Base-by-base conservation (phyloP, 352 stramenopile species). In the Phytophthora litchii region DNA sequence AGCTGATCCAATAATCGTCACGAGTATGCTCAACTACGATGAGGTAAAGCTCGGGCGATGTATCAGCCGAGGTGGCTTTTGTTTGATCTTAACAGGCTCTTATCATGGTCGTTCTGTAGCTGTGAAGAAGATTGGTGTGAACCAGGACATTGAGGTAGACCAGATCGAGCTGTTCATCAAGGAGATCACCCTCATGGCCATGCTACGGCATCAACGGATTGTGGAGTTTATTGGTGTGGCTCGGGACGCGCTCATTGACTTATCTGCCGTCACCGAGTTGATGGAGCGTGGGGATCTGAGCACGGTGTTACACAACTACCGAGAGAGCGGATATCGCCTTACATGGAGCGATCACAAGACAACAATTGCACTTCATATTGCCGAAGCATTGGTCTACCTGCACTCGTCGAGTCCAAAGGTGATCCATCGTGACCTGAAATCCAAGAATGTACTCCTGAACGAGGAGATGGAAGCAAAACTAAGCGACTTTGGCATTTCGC, bases 401-500 rank as follows among this genome's bases (percentile, higher is more conserved):
- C 78, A 88, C 43, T 79, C 73, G 0, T 64, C 78, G 16, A 68
- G 52, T 44, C 75, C 72, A 3, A 72, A 70, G 44, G 63, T 84
- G 31, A 67, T 80, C 23, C 71, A 80, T 41, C 58, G 70, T 5
- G 70, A 79, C 41, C 40, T 79, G 37, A 79, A 79, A 49, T 76
- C 66, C 31, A 79, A 74, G 25, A 68, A 83, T 14, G 71, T 76
- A 32, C 68, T 84, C 45, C 56, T 86, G 14, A 87, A 77, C 44
- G 36, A 57, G 1, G 64, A 78, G 1, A 58, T 82, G 60, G 60
- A 85, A 23, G 76, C 76, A 7, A 91, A 91, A 40, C 58, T 91
- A 31, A 89, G 69, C 27, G 81, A 89, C 62, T 91, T 91, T 74
- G 79, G 79, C 19, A 76, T 82, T 32, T 76, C 72, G 0, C 66